Evolutionary conservation across 768 basidiomycete genomes (phyloP), one percentile per base, ranked within the genome.

Genomic region (Pleurotus ostreatus): DNA sequence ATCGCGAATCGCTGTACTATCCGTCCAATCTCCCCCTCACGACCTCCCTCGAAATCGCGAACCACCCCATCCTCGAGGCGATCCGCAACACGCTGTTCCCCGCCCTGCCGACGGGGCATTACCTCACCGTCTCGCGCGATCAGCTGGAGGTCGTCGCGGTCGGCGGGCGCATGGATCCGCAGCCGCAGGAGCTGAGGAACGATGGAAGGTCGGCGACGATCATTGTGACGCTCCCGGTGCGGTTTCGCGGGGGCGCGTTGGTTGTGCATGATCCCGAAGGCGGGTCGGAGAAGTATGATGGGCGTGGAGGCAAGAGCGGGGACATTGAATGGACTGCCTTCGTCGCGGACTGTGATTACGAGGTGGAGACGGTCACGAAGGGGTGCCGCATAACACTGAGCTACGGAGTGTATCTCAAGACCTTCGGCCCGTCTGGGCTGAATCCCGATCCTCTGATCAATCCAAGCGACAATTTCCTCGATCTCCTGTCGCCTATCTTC

Each of bases 251-350:
- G 5, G 91, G 91, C 4, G 74, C 78, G 1, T 67, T 90, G 40
- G 60, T 85, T 55, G 71, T 92, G 39, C 80, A 78, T 16, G 79
- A 83, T 63, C 60, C 71, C 2, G 81, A 84, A 1, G 82, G 80
- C 0, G 65, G 68, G 5, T 78, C 81, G 54, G 89, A 92, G 65
- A 80, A 71, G 57, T 91, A 85, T 70, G 75, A 75, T 43, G 84
- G 80, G 5, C 72, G 81, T 0, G 84, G 82, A 7, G 81, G 86
- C 38, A 84, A 85, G 63, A 71, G 74, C 30, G 85, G 80, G 4
- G 81, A 87, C 60, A 76, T 92, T 57, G 89, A 92, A 58, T 92
- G 90, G 90, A 78, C 83, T 0, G 89, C 88, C 16, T 86, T 88
- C 71, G 73, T 84, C 49, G 76, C 82, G 4, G 88, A 90, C 60